Evolutionary conservation across 2,329 filamentous ascomycete genomes (phyloP), one percentile per base, ranked within the genome.

Genomic region (Cordyceps militaris): DNA sequence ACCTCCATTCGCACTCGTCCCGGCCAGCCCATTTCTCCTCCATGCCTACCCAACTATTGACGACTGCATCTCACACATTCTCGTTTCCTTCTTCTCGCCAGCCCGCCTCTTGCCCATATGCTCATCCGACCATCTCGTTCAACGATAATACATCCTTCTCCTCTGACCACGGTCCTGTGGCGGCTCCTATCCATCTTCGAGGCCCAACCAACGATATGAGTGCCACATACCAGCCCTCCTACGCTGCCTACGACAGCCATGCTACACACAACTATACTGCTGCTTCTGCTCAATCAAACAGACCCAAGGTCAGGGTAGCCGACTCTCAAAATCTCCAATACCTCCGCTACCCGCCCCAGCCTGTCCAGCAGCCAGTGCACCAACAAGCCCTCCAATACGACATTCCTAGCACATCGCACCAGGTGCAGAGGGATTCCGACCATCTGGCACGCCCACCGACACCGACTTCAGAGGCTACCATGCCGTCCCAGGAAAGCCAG

Each of bases 141-240:
- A 19, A 49, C 24, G 32, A 24, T 34, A 49, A 49, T 19, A 23
- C 16, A 19, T 30, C 24, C 11, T 30, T n/a, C 11, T 38, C 34
- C 24, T 42, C 44, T 26, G 54, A 34, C 19, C 32, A 32, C 34
- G 36, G 24, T n/a, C 26, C n/a, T 42, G 13, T 49, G 34, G 54
- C 44, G 42, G 30, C 44, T 49, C 44, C 19, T 43, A 46, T 19
- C 54, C n/a, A 38, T 6, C 34, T 26, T 34, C 53, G 43, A 28
- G 19, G 21, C 42, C 67, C 72, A 28, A 42, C 40, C 62, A 79
- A 81, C 71, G 72, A 75, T 60, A 77, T 83, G 80, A 79, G 74
- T 63, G 71, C 78, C 61, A 71, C 76, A n/a, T 82, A 81, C 63
- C 77, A 79, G 52, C 71, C 74, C 13, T 69, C 74, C 56, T 71